phyloP scores from a whole-genome alignment of 1,284 basidiomycete species.

The Leccinum colubrinum region DNA sequence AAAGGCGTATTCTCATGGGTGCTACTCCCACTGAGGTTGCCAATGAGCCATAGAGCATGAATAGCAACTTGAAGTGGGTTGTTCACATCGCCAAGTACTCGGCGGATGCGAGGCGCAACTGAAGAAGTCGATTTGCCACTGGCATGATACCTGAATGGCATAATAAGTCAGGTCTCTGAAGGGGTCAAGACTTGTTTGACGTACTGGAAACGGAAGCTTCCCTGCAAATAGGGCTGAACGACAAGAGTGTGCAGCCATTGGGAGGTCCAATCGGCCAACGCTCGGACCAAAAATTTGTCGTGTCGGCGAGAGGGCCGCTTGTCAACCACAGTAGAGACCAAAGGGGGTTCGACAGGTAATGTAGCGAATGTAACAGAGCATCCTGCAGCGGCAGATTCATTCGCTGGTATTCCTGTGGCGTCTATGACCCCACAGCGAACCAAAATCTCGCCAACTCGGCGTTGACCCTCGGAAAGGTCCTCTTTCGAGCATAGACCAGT shows the following conservation, averaged over 20 bases:
- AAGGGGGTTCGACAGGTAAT: neutral
- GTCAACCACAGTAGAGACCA: neutral
- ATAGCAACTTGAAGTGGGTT: slow-evolving; percentile 38
- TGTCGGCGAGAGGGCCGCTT: slow-evolving; percentile 1
- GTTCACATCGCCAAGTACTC: slow-evolving; percentile 16
- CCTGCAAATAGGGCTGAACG: slow-evolving; percentile 22
- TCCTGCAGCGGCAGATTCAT: neutral
- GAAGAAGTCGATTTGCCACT: slow-evolving; percentile 4
- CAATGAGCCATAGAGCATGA: slow-evolving; percentile 50
- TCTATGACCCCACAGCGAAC: slow-evolving; percentile 23
- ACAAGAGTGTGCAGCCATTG: slow-evolving; percentile 29
- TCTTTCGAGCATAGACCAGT: neutral
- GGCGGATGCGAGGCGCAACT: slow-evolving; percentile 21
- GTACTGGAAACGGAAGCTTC: slow-evolving; percentile 24
- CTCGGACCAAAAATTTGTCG: slow-evolving; percentile 8
- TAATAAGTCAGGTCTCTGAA: slow-evolving; percentile 3
- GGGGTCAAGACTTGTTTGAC: slow-evolving; percentile 4
- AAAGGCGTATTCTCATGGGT: slow-evolving; percentile 16
- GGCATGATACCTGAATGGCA: slow-evolving; percentile 19
- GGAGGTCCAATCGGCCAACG: slow-evolving; percentile 30
- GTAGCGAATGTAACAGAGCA: neutral
- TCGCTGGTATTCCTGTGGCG: slow-evolving; percentile 2
- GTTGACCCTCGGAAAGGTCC: slow-evolving; percentile 20
- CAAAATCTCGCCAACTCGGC: slow-evolving; percentile 25
- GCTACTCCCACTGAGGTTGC: slow-evolving; percentile 25